A percentile compares a stretch with the other conserved stretches of the same genome.
Conservation (phyloP, 352 stramenopile genomes). For the Halophytophthora batemanensis region DNA sequence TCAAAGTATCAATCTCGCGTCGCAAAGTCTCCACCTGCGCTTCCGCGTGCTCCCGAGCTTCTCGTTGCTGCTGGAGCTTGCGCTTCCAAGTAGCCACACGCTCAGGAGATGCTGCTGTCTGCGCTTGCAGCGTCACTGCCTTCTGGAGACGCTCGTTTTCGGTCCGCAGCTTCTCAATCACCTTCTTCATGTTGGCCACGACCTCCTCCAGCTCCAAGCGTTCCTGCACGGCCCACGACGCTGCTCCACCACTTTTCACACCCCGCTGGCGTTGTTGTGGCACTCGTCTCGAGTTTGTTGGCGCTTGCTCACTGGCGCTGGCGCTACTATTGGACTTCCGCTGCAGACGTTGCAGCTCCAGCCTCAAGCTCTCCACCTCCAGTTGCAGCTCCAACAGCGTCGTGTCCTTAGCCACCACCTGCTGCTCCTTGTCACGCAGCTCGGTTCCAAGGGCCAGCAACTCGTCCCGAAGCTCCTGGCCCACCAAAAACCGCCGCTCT, state of each 20-base stretch:
- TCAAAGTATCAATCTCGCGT: conserved; percentile 32
- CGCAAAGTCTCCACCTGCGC: conserved; percentile 39
- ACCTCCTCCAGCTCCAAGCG: conserved; percentile 67
- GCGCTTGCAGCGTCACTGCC: conserved; percentile 17
- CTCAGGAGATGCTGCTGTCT: conserved; percentile 27
- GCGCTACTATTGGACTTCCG: conserved; percentile 19
- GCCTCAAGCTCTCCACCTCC: conserved; percentile 60
- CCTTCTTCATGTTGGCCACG: conserved; percentile 79
- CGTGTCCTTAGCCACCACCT: conserved; percentile 56
- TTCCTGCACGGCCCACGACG: conserved; percentile 29
- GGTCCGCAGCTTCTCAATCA: conserved; percentile 70
- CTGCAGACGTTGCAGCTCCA: conserved; percentile 59
- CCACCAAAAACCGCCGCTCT: conserved; percentile 46
- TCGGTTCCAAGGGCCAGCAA: conserved; percentile 38
- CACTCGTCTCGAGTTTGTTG: conserved; percentile 5
- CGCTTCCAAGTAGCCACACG: conserved; percentile 40
- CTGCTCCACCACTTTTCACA: conserved; percentile 7
- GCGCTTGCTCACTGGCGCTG: conserved; percentile 2
- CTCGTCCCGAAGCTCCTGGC: conserved; percentile 46
- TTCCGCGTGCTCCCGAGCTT: conserved; percentile 35
- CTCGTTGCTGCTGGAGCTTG: conserved; percentile 49
- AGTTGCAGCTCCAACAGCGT: conserved; percentile 64
- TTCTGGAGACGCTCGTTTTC: conserved; percentile 69
- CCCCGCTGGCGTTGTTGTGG: conserved; percentile 6
- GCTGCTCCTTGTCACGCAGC: conserved; percentile 47